Percentiles rank a stretch among this genome's conserved stretches.
Conservation (phyloP, 2,329 filamentous ascomycete genomes). For the Colletotrichum graminicola region DNA sequence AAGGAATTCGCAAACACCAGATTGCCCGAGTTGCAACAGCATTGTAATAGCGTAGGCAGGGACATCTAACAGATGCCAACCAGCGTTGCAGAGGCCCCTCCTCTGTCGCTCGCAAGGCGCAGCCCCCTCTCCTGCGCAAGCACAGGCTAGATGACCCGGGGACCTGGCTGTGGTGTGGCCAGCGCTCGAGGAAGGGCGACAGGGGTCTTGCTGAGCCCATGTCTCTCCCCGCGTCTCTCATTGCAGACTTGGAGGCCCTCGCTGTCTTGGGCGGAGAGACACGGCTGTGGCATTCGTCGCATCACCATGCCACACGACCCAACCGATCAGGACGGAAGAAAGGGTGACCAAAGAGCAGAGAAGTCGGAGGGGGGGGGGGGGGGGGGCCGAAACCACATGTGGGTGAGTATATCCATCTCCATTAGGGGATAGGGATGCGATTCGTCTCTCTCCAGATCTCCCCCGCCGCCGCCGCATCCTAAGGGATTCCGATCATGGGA, state of each 20-base stretch:
- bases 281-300: constrained; percentile 10
- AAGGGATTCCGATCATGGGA: constrained; percentile 14
- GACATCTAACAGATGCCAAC: not conserved
- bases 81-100: not conserved
- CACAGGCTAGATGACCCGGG: not conserved
- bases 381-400: constrained; percentile 12
- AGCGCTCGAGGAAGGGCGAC: constrained; percentile 12
- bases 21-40: not conserved
- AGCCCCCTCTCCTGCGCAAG: no score
- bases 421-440: not conserved
- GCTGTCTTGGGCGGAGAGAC: constrained; percentile 13
- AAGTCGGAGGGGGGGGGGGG: not conserved
- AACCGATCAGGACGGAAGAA: not conserved
- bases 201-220: constrained; percentile 7
- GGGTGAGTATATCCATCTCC: constrained; percentile 2
- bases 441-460: not conserved
- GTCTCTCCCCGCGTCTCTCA: constrained; percentile 17
- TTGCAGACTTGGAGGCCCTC: constrained; percentile 10
- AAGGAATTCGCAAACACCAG: no score
- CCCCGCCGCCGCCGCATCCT: not conserved
- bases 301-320: not conserved
- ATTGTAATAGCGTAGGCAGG: not conserved
- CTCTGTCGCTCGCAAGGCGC: not conserved
- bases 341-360: not conserved
- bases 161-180: constrained; percentile 7